These are phyloP conservation scores for Serendipita indica DNA, from an alignment of 768 basidiomycete species.

Conservation along the genomic window DNA sequence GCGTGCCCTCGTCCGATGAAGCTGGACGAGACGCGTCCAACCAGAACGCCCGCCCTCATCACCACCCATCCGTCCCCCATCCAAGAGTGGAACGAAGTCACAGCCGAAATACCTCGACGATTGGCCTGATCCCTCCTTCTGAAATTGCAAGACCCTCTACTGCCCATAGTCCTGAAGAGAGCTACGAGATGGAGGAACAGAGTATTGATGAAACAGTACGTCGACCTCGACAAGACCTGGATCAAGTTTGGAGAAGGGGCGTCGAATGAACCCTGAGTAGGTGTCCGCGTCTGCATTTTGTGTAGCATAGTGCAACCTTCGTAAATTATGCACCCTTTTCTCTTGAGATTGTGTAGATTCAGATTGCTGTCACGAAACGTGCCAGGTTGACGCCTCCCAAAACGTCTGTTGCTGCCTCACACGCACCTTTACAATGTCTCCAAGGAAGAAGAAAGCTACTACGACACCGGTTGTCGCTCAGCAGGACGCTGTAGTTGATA, in stretches of 20 bases:
- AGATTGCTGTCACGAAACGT: neutral
- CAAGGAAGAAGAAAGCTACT: neutral
- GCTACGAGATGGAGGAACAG: neutral
- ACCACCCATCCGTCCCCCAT: neutral
- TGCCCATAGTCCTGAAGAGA: neutral
- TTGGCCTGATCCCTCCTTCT: neutral
- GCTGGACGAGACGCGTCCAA: neutral
- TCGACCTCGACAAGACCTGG: neutral
- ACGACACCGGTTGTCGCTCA: neutral
- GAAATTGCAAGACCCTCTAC: neutral
- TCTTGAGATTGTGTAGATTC: neutral
- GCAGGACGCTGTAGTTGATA: neutral
- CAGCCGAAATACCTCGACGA: neutral
- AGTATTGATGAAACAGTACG: conserved; percentile 5
- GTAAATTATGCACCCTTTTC: neutral
- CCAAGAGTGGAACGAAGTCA: neutral
- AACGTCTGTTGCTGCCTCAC: neutral
- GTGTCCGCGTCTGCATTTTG: neutral
- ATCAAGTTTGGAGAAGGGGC: neutral
- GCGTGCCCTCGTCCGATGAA: neutral
- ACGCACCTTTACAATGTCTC: neutral
- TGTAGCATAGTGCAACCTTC: neutral
- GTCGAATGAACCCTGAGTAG: neutral
- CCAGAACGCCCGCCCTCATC: neutral
- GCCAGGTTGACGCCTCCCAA: neutral